Conservation (phyloP, 257 asterid species). For the Solanum bulbocastanum region DNA sequence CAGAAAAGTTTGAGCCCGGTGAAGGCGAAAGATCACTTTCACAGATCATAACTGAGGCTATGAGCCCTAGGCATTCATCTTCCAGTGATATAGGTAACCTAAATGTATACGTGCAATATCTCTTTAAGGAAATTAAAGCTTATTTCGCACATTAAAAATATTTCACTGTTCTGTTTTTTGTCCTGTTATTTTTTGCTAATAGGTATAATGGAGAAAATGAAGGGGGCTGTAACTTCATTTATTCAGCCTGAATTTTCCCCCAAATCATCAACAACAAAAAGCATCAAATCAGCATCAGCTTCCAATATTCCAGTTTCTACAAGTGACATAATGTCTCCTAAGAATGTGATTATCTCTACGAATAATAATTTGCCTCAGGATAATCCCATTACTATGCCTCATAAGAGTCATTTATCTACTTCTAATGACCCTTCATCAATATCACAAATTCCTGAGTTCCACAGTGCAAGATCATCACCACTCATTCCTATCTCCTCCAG, state of each 20-base stretch:
- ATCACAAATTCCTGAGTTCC: neutral
- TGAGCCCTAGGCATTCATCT: constrained; percentile 48
- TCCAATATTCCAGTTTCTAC: neutral
- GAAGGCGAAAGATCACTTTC: constrained; percentile 87
- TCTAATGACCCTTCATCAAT: constrained; percentile 11
- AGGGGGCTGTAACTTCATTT: constrained; percentile 62
- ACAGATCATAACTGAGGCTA: constrained; percentile 73
- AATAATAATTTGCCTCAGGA: neutral
- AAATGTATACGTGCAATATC: neutral
- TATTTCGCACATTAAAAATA: neutral
- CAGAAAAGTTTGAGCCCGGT: constrained; percentile 82
- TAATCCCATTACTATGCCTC: neutral
- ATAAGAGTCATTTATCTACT: neutral
- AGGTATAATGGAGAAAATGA: constrained; percentile 68
- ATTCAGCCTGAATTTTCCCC: constrained; percentile 45
- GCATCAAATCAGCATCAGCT: constrained; percentile 9
- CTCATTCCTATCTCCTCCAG: constrained; percentile 31
- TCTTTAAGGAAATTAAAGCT: neutral
- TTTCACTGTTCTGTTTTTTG: neutral
- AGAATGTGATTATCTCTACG: neutral
- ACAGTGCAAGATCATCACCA: constrained; percentile 31
- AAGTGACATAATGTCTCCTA: neutral
- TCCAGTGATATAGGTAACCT: constrained; percentile 9
- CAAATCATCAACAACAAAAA: neutral
- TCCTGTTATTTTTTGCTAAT: neutral